Percentiles rank a stretch among this genome's conserved stretches.
These are phyloP conservation scores for Nelumbo lutea DNA, from an alignment of 164 flowering plant species.

Conservation along the genomic window DNA sequence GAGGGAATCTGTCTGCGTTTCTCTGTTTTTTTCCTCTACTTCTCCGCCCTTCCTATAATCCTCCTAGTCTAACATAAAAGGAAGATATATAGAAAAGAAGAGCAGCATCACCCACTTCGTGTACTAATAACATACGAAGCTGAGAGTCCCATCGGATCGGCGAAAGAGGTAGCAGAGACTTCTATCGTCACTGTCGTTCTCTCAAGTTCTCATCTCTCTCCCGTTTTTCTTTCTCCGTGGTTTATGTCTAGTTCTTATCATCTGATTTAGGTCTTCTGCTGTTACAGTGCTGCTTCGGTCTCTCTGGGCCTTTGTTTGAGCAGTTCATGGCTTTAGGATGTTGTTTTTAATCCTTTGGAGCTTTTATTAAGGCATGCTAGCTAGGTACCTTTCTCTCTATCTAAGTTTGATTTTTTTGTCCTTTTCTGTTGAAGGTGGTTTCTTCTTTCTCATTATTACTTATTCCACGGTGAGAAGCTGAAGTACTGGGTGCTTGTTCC, in stretches of 20 bases:
- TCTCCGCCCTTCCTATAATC: background rate
- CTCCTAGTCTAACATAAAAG: background rate
- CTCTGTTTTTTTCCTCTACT: slow-evolving; percentile 1
- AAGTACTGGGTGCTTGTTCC: slow-evolving; percentile 3
- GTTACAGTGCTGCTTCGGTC: slow-evolving; percentile 6
- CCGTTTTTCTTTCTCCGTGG: background rate
- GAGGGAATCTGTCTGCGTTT: slow-evolving; percentile 27
- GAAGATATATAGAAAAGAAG: background rate
- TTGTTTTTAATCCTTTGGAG: background rate
- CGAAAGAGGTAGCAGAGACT: no score
- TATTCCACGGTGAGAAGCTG: background rate
- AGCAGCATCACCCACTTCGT: background rate
- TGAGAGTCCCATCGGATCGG: no score
- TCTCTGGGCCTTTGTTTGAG: slow-evolving; percentile 1
- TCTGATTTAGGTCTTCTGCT: slow-evolving; percentile 3
- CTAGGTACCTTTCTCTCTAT: slow-evolving; percentile 8
- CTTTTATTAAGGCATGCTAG: background rate
- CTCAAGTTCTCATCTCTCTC: no score
- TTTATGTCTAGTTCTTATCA: background rate
- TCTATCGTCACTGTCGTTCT: no score
- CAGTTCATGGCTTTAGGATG: background rate
- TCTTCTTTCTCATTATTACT: background rate
- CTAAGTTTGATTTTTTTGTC: background rate
- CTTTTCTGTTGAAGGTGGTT: background rate
- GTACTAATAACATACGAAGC: background rate